Conservation (phyloP, 2,329 filamentous ascomycete species). For the Penicillium sp. region DNA sequence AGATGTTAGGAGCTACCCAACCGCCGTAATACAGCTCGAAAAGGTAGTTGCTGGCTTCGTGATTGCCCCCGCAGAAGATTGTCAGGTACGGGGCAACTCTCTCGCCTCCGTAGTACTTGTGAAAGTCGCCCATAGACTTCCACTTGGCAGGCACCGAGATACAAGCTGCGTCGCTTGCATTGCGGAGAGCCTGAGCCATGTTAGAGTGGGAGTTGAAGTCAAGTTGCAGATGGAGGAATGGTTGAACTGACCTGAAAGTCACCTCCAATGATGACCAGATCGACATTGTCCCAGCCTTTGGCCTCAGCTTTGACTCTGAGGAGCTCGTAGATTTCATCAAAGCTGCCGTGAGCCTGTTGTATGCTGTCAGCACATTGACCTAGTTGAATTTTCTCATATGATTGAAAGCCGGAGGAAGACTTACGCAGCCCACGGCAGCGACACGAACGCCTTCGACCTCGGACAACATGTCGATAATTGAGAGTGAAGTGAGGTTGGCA, state of each 20-base stretch:
- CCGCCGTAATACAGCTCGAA: constrained; percentile 94
- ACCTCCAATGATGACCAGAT: constrained; percentile 88
- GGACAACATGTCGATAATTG: constrained; percentile 2
- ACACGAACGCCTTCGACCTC: constrained; percentile 51
- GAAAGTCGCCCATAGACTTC: constrained; percentile 82
- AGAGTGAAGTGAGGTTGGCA: constrained; percentile 5
- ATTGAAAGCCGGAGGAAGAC: constrained; percentile 26
- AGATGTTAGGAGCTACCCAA: constrained; percentile 95
- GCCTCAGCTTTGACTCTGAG: constrained; percentile 62
- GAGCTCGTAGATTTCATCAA: constrained; percentile 85
- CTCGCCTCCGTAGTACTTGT: constrained; percentile 81
- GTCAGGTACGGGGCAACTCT: constrained; percentile 79
- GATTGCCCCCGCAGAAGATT: constrained; percentile 88
- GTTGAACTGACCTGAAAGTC: constrained; percentile 70
- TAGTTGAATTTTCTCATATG: background rate
- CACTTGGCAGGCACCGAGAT: constrained; percentile 90
- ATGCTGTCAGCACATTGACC: constrained; percentile 8
- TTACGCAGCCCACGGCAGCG: constrained; percentile 80
- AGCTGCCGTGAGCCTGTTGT: constrained; percentile 74
- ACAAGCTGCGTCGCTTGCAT: constrained; percentile 76
- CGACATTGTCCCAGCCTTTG: constrained; percentile 73
- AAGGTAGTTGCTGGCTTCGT: constrained; percentile 84
- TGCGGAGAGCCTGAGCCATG: constrained; percentile 65
- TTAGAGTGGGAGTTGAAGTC: background rate
- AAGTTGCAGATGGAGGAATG: background rate